Base-by-base conservation (phyloP, 2,329 filamentous ascomycete genomes). In the Sporothrix pallida region DNA sequence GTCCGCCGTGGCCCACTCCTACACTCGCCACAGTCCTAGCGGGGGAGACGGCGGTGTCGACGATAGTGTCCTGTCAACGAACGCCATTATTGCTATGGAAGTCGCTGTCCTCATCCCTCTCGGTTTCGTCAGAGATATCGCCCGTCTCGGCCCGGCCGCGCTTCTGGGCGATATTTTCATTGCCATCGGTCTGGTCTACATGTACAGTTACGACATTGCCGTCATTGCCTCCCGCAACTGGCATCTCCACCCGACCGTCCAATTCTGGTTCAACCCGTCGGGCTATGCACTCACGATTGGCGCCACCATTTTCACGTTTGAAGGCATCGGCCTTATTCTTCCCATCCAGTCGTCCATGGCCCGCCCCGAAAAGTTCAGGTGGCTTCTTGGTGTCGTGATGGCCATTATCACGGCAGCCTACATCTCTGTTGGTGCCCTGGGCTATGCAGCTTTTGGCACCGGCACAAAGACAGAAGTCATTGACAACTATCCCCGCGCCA, bases 331-430 rank as follows among this genome's bases (percentile, higher is more conserved):
- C 0, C 87, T 94, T 31, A 93, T 94, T 76, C 83, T 94, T 9
- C 92, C 92, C 0, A 94, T 94, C 72, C 91, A 93, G 79, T 91
- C 90, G 9, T 91, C 89, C 73, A 94, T 94, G 92, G 88, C 88
- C 78, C 84, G 90, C 74, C 92, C 92, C 0, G 84, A 92, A 75
- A 86, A 89, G 20, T 94, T 94, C 77, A 86, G 88, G 77, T 84
- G 84, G 73, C 85, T 94, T 2, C 87, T 94, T 1, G 91, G 86
- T 75, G 77, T 88, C 13, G 89, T 94, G 81, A 93, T 94, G 91
- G 79, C 90, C 75, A 85, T 93, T 81, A 92, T 93, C 79, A 93
- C 92, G 3, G 80, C 90, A 76, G 87, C 93, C 77, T 94, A 92
- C 81, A 91, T 90, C 1, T 91, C 90, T 0, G 89, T 93, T 20